Evolutionary conservation across 805 yeast genomes (phyloP).

Genomic region (Cyberlindnera bimundalis): DNA sequence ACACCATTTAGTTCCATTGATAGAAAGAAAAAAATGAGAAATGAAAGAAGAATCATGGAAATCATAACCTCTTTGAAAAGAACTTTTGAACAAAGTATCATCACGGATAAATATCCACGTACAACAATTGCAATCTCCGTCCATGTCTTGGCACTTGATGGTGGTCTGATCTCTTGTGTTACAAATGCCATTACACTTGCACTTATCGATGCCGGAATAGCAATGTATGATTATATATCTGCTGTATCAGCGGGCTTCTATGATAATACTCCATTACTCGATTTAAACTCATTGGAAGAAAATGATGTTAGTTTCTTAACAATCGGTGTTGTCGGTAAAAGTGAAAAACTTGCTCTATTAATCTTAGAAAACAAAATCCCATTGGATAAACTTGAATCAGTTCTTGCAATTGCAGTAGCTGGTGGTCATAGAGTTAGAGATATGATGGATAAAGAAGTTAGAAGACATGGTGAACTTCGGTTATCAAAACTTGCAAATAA

Average conservation of each 20-base stretch:
- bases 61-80: slow-evolving; percentile 62
- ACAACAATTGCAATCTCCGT: slow-evolving; percentile 74
- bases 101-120: slow-evolving; percentile 74
- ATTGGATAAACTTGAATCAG: slow-evolving; percentile 70
- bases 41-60: slow-evolving; percentile 69
- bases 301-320: slow-evolving; percentile 78
- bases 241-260: slow-evolving; percentile 77
- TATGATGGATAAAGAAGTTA: slow-evolving; percentile 80
- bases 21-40: slow-evolving; percentile 63
- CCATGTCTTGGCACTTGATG: slow-evolving; percentile 85
- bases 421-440: slow-evolving; percentile 83
- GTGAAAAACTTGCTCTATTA: slow-evolving; percentile 73
- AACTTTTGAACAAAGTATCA: slow-evolving; percentile 70
- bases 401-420: slow-evolving; percentile 77
- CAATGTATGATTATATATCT: slow-evolving; percentile 87
- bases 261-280: slow-evolving; percentile 77
- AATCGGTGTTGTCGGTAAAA: slow-evolving; percentile 78
- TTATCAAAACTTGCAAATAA: slow-evolving; percentile 38
- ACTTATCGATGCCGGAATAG: slow-evolving; percentile 89
- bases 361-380: slow-evolving; percentile 83
- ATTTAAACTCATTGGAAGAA: slow-evolving; percentile 80
- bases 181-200: slow-evolving; percentile 87
- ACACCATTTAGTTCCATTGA: slow-evolving; percentile 81
- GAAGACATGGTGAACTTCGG: slow-evolving; percentile 66
- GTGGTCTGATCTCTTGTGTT: slow-evolving; percentile 77